Evolutionary conservation across 2,329 filamentous ascomycete genomes (phyloP).

Genomic region (Sporothrix sp.): DNA sequence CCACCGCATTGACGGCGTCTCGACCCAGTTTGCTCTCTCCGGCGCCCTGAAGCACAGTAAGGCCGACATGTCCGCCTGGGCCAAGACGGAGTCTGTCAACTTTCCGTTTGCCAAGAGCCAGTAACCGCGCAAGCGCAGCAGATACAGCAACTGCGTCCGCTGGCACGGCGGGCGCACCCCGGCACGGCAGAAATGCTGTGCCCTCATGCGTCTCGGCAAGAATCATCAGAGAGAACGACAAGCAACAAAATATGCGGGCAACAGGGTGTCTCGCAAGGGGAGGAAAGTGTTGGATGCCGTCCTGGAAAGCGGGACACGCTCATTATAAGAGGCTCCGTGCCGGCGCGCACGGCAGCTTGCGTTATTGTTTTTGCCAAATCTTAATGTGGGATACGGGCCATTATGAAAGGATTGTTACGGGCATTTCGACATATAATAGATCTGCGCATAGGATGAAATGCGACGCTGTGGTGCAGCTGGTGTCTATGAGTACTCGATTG

Average conservation of each 20-base stretch:
- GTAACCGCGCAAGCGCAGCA: slow-evolving; percentile 18
- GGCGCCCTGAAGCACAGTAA: slow-evolving; percentile 42
- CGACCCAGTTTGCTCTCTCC: slow-evolving; percentile 56
- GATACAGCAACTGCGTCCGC: too few species aligned
- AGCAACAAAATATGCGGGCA: background rate
- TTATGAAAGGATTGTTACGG: background rate
- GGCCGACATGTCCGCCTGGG: slow-evolving; percentile 27
- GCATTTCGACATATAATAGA: slow-evolving; percentile 3
- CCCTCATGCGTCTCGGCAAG: background rate
- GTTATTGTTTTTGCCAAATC: background rate
- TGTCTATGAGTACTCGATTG: too few species aligned
- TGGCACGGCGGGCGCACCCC: too few species aligned
- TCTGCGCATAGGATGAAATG: background rate
- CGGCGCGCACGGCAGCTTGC: slow-evolving; percentile 1
- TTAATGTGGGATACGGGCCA: background rate
- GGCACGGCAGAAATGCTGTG: background rate
- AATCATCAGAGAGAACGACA: background rate
- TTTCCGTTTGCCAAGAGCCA: slow-evolving; percentile 24
- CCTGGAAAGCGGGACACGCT: too few species aligned
- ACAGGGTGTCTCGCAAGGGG: background rate
- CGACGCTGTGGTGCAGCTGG: background rate
- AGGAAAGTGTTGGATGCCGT: too few species aligned
- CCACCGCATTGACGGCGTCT: slow-evolving; percentile 68
- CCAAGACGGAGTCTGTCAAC: slow-evolving; percentile 23
- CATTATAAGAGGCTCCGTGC: background rate